A percentile compares a stretch with the other conserved stretches of the same genome.
Evolutionary conservation across 2,329 filamentous ascomycete genomes (phyloP).

Genomic region (Coleophoma crateriformis): DNA sequence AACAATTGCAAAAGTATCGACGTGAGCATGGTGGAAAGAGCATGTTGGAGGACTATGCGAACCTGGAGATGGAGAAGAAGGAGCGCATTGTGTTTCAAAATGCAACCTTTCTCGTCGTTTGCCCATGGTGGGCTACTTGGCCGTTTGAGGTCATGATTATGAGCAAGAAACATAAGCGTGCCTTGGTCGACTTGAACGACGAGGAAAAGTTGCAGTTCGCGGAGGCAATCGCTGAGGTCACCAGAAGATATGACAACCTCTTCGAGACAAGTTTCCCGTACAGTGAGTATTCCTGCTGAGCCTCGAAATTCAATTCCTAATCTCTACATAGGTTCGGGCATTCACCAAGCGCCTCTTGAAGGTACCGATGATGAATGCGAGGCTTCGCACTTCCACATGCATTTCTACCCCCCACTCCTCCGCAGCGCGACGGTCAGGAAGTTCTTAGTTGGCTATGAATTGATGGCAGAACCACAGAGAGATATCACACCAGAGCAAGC

Average conservation of each 20-base stretch:
- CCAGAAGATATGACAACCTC: constrained; percentile 89
- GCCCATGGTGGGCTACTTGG: constrained; percentile 98
- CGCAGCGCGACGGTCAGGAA: constrained; percentile 92
- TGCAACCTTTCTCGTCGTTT: constrained; percentile 75
- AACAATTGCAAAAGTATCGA: constrained; percentile 74
- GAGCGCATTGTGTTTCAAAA: constrained; percentile 91
- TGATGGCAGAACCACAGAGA: constrained; percentile 95
- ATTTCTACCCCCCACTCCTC: constrained; percentile 93
- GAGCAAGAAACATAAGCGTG: constrained; percentile 76
- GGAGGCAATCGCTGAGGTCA: constrained; percentile 81
- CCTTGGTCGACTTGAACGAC: constrained; percentile 73
- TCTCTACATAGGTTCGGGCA: constrained; percentile 63
- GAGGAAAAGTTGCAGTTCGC: constrained; percentile 70
- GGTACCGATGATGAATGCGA: constrained; percentile 80
- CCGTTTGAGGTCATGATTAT: constrained; percentile 93
- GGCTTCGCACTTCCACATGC: constrained; percentile 87
- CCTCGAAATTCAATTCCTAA: neutral
- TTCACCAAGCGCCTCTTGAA: constrained; percentile 89
- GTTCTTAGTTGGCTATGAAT: constrained; percentile 93
- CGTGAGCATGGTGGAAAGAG: constrained; percentile 66
- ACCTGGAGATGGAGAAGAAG: constrained; percentile 72
- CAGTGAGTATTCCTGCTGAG: constrained; percentile 44
- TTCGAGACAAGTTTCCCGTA: constrained; percentile 98
- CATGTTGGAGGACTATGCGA: constrained; percentile 80
- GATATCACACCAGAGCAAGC: constrained; percentile 98